Evolutionary conservation across 2,329 filamentous ascomycete genomes (phyloP).

Genomic region (Cadophora luteo-olivacea): DNA sequence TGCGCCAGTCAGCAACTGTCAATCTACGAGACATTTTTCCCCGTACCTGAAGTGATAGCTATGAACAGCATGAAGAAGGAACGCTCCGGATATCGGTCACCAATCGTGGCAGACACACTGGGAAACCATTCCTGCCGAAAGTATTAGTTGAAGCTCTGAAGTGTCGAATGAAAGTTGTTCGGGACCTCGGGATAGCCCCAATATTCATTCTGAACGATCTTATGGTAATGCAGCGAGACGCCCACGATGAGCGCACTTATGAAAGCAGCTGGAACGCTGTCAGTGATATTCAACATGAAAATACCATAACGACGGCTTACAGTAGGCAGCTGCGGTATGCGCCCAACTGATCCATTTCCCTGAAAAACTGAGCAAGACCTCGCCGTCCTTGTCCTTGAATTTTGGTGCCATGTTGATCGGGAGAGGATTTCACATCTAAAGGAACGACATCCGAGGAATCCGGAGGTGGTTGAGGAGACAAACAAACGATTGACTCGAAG

Average conservation of each 20-base stretch:
- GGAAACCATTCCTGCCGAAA: slow-evolving; percentile 84
- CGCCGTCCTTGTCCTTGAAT: slow-evolving; percentile 67
- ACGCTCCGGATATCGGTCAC: slow-evolving; percentile 94
- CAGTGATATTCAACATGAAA: slow-evolving; percentile 21
- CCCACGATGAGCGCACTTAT: slow-evolving; percentile 85
- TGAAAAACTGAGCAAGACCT: slow-evolving; percentile 70
- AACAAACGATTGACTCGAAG: slow-evolving; percentile 26
- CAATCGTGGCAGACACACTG: slow-evolving; percentile 95
- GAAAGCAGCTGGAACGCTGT: slow-evolving; percentile 70
- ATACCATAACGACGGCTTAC: slow-evolving; percentile 53
- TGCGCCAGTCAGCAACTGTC: slow-evolving; percentile 45
- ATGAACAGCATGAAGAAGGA: slow-evolving; percentile 98
- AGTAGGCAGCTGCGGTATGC: slow-evolving; percentile 85
- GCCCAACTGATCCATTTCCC: slow-evolving; percentile 90
- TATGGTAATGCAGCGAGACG: slow-evolving; percentile 84
- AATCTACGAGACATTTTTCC: background rate
- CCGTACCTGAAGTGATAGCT: slow-evolving; percentile 84
- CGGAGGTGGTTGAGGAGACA: slow-evolving; percentile 29
- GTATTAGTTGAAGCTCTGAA: background rate
- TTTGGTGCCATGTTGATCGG: slow-evolving; percentile 51
- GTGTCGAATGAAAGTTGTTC: background rate
- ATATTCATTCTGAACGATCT: slow-evolving; percentile 97
- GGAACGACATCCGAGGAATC: slow-evolving; percentile 39
- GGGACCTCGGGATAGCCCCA: slow-evolving; percentile 81
- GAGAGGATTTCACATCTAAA: slow-evolving; percentile 41